These are phyloP conservation scores for Ustilago crameri DNA, from an alignment of 1,284 basidiomycete genomes.

Conservation along the genomic window DNA sequence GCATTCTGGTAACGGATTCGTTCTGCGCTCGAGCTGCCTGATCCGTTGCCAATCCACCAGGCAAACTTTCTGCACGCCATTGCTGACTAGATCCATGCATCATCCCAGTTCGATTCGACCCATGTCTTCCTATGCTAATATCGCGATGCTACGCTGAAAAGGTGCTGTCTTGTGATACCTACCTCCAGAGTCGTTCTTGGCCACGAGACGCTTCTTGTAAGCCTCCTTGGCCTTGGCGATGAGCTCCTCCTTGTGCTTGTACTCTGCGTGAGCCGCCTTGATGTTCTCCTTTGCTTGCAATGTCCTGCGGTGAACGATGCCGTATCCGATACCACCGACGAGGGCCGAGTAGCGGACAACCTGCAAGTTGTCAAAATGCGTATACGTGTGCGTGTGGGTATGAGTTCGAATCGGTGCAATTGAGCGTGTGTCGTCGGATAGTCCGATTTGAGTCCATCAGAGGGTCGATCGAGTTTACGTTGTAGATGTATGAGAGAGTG, in stretches of 20 bases:
- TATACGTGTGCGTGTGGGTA: neutral
- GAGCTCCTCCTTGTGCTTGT: slow-evolving; percentile 70
- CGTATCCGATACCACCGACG: slow-evolving; percentile 87
- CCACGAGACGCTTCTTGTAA: slow-evolving; percentile 74
- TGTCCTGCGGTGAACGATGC: slow-evolving; percentile 89
- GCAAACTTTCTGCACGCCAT: no score
- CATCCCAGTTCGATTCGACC: no score
- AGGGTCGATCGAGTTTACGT: no score
- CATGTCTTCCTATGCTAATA: neutral
- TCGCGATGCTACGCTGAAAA: neutral
- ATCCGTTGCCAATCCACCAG: no score
- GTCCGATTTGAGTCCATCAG: no score
- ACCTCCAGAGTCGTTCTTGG: slow-evolving; percentile 44
- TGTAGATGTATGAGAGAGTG: no score
- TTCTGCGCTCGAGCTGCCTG: no score
- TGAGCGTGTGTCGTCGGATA: no score
- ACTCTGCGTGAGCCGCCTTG: slow-evolving; percentile 74
- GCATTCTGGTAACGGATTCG: no score
- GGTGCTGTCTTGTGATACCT: slow-evolving; percentile 7
- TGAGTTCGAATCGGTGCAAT: neutral
- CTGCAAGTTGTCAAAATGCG: slow-evolving; percentile 71
- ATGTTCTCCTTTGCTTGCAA: slow-evolving; percentile 86
- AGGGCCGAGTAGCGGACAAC: slow-evolving; percentile 96
- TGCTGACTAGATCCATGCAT: no score
- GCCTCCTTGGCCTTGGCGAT: slow-evolving; percentile 89